Percentiles rank a stretch among this genome's conserved stretches.
Conservation (phyloP, 2,329 filamentous ascomycete species). For the Pseudocercospora ulei region DNA sequence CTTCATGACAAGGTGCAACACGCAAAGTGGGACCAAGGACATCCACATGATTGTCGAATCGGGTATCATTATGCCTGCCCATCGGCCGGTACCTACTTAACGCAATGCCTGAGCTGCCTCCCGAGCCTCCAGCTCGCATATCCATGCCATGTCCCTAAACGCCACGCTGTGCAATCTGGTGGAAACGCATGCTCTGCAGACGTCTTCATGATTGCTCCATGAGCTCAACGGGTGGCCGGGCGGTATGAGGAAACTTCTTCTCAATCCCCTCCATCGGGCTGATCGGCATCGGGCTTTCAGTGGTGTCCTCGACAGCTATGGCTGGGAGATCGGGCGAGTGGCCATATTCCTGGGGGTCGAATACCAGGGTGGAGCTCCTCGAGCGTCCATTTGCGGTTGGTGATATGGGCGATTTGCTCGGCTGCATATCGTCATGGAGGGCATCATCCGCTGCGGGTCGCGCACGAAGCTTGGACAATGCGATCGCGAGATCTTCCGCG, state of each 20-base stretch:
- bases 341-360: slow-evolving; percentile 54
- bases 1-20: too few relatives aligned
- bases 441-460: slow-evolving; percentile 31
- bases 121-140: too few relatives aligned
- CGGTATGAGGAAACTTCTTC: slow-evolving; percentile 45
- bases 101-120: too few relatives aligned
- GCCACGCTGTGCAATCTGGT: slow-evolving; percentile 6
- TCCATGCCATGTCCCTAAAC: slow-evolving; percentile 7
- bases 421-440: slow-evolving; percentile 24
- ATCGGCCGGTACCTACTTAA: too few relatives aligned
- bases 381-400: slow-evolving; percentile 33
- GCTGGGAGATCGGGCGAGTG: slow-evolving; percentile 51
- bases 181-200: not conserved
- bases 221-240: slow-evolving; percentile 48
- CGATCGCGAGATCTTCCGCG: slow-evolving; percentile 51
- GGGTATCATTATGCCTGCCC: too few relatives aligned
- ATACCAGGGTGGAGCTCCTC: slow-evolving; percentile 51
- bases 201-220: slow-evolving; percentile 40
- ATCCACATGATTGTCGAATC: too few relatives aligned
- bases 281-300: slow-evolving; percentile 39
- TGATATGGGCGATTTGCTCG: slow-evolving; percentile 17
- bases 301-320: slow-evolving; percentile 56
- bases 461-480: slow-evolving; percentile 47
- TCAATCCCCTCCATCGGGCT: slow-evolving; percentile 42
- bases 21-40: too few relatives aligned